Conservation (phyloP, 257 asterid species). For the Fraxinus anomala region DNA sequence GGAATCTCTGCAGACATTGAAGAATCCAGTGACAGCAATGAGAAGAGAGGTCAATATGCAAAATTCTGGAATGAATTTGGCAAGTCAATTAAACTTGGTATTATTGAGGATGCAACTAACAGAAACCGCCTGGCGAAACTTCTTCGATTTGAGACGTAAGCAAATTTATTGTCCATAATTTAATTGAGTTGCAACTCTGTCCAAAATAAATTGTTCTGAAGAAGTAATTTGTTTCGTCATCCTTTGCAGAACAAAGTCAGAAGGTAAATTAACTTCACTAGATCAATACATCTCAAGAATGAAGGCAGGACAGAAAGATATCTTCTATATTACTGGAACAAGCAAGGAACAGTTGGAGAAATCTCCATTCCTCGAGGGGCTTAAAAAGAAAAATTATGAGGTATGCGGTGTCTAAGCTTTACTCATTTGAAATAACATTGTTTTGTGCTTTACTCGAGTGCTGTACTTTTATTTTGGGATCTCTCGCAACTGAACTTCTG, state of each 20-base stretch:
- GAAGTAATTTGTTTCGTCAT: not conserved
- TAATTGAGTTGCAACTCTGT: not conserved
- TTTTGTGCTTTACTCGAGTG: not conserved
- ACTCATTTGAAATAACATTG: not conserved
- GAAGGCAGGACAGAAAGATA: constrained; percentile 93
- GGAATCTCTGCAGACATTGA: constrained; percentile 52
- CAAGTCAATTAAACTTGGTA: constrained; percentile 91
- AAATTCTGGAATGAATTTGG: constrained; percentile 96
- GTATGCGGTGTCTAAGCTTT: constrained; percentile 33
- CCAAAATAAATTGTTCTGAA: not conserved
- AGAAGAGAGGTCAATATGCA: constrained; percentile 83
- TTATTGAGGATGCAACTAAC: constrained; percentile 85
- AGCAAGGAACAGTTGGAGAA: constrained; percentile 95
- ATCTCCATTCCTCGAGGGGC: constrained; percentile 96
- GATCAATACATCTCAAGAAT: constrained; percentile 94
- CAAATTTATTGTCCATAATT: not conserved
- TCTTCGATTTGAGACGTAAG: constrained; percentile 86
- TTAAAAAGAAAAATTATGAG: constrained; percentile 85
- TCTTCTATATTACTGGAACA: constrained; percentile 89
- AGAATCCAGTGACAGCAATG: constrained; percentile 70
- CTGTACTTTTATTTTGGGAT: not conserved
- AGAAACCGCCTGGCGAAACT: constrained; percentile 88
- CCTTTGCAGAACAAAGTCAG: constrained; percentile 73
- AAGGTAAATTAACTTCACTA: constrained; percentile 86
- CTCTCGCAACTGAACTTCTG: not conserved